Conservation (phyloP, 2,329 filamentous ascomycete species). For the Colletotrichum lupini region DNA sequence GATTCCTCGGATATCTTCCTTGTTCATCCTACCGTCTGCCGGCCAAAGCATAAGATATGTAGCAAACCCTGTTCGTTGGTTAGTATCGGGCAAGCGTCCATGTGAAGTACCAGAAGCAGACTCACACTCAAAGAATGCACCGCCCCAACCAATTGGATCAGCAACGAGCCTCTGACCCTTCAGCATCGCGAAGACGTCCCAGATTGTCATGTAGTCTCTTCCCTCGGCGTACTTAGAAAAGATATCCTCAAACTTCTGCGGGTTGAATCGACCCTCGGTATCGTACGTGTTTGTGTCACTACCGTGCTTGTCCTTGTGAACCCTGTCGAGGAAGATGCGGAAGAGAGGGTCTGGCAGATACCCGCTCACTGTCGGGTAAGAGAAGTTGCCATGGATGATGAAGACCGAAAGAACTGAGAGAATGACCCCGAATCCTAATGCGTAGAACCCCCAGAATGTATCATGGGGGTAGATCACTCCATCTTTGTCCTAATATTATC, state of each 20-base stretch:
- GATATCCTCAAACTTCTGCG: constrained; percentile 62
- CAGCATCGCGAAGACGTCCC: constrained; percentile 49
- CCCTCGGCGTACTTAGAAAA: constrained; percentile 58
- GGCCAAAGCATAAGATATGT: constrained; percentile 64
- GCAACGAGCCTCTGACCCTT: constrained; percentile 52
- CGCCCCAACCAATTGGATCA: constrained; percentile 54
- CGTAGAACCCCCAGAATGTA: constrained; percentile 52
- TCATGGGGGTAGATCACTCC: constrained; percentile 52
- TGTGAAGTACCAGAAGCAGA: constrained; percentile 11
- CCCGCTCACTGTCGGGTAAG: constrained; percentile 54
- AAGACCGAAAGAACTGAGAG: constrained; percentile 52
- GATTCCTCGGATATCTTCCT: constrained; percentile 58
- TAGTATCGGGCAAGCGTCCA: neutral
- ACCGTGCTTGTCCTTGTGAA: constrained; percentile 58
- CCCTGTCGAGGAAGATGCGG: constrained; percentile 48
- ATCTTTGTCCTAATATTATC: constrained; percentile 45
- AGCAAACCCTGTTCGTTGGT: constrained; percentile 33
- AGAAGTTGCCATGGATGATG: constrained; percentile 55
- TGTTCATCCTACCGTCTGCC: constrained; percentile 64
- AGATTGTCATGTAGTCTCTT: constrained; percentile 50
- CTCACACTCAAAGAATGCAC: constrained; percentile 40
- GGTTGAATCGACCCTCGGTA: constrained; percentile 58
- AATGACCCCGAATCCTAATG: constrained; percentile 51
- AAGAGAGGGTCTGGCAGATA: constrained; percentile 51
- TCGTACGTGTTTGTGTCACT: constrained; percentile 59